A percentile compares a stretch with the other conserved stretches of the same genome.
Conservation (phyloP, 768 basidiomycete species). For the Tricholoma furcatifolium region DNA sequence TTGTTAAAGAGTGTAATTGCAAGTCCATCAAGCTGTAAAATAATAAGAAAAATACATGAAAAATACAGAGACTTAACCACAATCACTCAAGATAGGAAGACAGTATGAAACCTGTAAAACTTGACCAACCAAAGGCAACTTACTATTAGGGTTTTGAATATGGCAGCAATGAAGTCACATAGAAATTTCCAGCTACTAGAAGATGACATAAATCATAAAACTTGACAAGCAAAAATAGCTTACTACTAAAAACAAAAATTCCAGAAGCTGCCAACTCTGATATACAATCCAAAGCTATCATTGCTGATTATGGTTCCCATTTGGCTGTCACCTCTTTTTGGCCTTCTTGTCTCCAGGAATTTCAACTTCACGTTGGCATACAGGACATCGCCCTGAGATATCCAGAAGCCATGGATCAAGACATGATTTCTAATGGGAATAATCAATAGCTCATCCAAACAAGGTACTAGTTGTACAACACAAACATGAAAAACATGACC, state of each 20-base stretch:
- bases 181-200: too few relatives aligned
- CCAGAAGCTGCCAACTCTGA: too few relatives aligned
- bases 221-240: neutral
- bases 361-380: constrained; percentile 78
- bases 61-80: neutral
- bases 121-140: too few relatives aligned
- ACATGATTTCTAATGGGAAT: constrained; percentile 67
- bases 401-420: constrained; percentile 87
- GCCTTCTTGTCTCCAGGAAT: constrained; percentile 28
- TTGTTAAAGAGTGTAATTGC: neutral
- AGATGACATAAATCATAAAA: neutral
- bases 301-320: neutral
- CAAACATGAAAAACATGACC: constrained; percentile 91
- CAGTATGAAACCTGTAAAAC: neutral
- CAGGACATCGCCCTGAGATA: constrained; percentile 85
- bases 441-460: constrained; percentile 5
- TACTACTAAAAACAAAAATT: neutral
- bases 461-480: constrained; percentile 6
- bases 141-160: too few relatives aligned
- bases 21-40: neutral
- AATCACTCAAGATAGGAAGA: neutral
- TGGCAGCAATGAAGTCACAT: too few relatives aligned
- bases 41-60: neutral
- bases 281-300: too few relatives aligned
- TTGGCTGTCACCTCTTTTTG: constrained; percentile 6